Evolutionary conservation across 2,329 filamentous ascomycete genomes (phyloP).

Genomic region (Fusarium torulosum): DNA sequence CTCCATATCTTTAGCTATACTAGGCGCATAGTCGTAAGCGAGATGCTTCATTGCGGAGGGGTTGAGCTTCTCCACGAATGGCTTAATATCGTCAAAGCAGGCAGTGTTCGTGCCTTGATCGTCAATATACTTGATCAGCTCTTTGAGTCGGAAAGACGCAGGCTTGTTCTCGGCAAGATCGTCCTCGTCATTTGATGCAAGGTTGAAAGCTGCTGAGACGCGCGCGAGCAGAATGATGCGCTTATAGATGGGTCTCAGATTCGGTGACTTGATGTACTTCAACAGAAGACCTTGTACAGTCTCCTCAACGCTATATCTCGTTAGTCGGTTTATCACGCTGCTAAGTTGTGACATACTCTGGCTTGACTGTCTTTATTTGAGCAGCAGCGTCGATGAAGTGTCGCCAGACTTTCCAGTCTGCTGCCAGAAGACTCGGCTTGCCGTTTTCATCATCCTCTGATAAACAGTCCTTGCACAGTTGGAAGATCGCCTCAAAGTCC

Average conservation of each 20-base stretch:
- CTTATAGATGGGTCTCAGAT: conserved; percentile 55
- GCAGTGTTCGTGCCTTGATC: conserved; percentile 54
- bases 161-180: conserved; percentile 49
- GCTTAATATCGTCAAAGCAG: conserved; percentile 63
- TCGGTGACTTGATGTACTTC: conserved; percentile 47
- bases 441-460: conserved; percentile 54
- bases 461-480: conserved; percentile 60
- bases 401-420: conserved; percentile 59
- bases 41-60: conserved; percentile 57
- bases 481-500: conserved; percentile 59
- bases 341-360: conserved; percentile 49
- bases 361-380: conserved; percentile 49
- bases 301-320: conserved; percentile 42
- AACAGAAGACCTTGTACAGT: conserved; percentile 51
- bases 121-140: conserved; percentile 55
- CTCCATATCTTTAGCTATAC: conserved; percentile 48
- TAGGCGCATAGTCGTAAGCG: conserved; percentile 53
- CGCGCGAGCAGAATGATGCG: conserved; percentile 57
- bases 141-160: conserved; percentile 50
- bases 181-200: conserved; percentile 48
- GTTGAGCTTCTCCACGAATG: conserved; percentile 58
- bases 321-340: conserved; percentile 14
- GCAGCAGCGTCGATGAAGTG: conserved; percentile 56
- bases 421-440: conserved; percentile 58
- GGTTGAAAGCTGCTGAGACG: conserved; percentile 54